Evolutionary conservation across 2,329 filamentous ascomycete genomes (phyloP).

Genomic region (Xylariaceae sp.): DNA sequence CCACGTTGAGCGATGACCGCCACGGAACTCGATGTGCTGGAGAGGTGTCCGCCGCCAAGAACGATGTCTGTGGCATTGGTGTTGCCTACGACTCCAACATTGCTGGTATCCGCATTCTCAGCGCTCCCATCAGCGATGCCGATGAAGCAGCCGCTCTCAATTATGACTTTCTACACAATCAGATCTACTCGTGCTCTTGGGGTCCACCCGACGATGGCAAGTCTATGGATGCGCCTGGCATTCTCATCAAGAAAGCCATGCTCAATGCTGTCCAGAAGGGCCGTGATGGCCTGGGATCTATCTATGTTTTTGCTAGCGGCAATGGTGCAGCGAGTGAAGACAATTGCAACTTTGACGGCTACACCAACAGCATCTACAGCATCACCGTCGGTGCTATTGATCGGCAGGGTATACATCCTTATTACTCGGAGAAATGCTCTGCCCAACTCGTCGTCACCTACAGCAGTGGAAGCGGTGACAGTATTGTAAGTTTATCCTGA

Average conservation of each 20-base stretch:
- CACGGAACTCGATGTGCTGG: constrained; percentile 95
- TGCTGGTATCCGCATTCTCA: constrained; percentile 88
- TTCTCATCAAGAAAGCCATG: constrained; percentile 87
- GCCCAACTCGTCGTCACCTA: constrained; percentile 95
- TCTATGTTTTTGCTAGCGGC: constrained; percentile 95
- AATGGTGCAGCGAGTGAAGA: constrained; percentile 86
- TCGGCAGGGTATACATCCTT: constrained; percentile 80
- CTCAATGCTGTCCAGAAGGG: constrained; percentile 88
- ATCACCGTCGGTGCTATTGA: constrained; percentile 95
- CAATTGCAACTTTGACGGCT: constrained; percentile 99
- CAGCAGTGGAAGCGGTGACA: constrained; percentile 83
- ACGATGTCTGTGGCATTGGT: constrained; percentile 92
- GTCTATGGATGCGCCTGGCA: constrained; percentile 90
- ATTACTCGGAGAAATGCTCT: constrained; percentile 95
- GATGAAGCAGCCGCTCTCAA: constrained; percentile 93
- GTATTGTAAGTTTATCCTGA: constrained; percentile 58
- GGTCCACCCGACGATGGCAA: constrained; percentile 89
- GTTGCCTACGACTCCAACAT: constrained; percentile 91
- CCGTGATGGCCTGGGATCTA: constrained; percentile 76
- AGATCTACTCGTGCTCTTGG: constrained; percentile 99
- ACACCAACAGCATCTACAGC: constrained; percentile 99
- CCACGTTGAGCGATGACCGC: constrained; percentile 77
- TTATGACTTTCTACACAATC: constrained; percentile 84
- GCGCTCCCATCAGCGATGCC: constrained; percentile 83
- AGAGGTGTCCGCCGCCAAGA: constrained; percentile 87